Evolutionary conservation across 176 grass and related monocot genomes (phyloP).

Genomic region (Canna indica): DNA sequence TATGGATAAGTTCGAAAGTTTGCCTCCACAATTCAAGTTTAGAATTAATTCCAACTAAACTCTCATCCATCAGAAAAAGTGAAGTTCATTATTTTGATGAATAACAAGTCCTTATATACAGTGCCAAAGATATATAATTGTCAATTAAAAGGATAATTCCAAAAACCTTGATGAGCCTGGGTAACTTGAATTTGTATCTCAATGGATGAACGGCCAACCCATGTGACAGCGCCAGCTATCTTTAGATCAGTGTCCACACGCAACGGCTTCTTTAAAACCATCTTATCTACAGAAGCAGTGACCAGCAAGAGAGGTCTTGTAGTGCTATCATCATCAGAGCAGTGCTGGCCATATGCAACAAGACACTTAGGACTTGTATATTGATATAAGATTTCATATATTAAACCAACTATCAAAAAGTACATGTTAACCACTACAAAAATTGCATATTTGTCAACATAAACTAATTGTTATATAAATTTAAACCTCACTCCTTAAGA

Average conservation of each 20-base stretch:
- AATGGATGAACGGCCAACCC: slow-evolving; percentile 89
- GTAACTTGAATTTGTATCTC: slow-evolving; percentile 97
- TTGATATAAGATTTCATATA: neutral
- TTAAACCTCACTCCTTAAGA: too few relatives aligned
- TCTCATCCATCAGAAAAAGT: too few relatives aligned
- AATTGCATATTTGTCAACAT: neutral
- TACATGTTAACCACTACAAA: neutral
- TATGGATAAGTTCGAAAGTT: too few relatives aligned
- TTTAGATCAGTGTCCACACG: slow-evolving; percentile 67
- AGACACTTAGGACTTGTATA: neutral
- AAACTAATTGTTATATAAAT: too few relatives aligned
- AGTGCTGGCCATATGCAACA: slow-evolving; percentile 49
- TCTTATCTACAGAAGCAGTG: slow-evolving; percentile 94
- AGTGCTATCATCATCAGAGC: slow-evolving; percentile 84
- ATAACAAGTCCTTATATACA: too few relatives aligned
- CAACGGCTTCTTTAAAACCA: slow-evolving; percentile 72
- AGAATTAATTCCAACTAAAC: too few relatives aligned
- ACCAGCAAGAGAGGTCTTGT: slow-evolving; percentile 87
- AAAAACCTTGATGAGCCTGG: slow-evolving; percentile 53
- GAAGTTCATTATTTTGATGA: neutral
- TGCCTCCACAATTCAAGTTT: too few relatives aligned
- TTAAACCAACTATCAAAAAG: neutral
- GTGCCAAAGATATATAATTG: neutral
- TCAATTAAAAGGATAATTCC: neutral
- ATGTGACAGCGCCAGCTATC: slow-evolving; percentile 80